Conservation (phyloP, 148 eudicot genomes). For the Polygonum maritimum region DNA sequence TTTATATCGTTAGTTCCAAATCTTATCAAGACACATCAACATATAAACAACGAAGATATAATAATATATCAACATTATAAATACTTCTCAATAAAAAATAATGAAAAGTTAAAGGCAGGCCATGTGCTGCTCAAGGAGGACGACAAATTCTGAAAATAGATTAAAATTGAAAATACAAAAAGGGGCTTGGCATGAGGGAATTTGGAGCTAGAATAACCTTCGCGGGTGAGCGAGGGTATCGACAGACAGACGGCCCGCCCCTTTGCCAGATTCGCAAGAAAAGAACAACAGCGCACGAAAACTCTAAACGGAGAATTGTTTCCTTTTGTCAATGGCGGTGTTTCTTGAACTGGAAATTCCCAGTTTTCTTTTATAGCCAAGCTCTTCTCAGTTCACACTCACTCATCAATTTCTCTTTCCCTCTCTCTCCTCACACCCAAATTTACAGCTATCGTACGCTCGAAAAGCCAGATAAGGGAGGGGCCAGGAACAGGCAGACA, state of each 20-base stretch:
- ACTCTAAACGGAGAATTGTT: neutral
- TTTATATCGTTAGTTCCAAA: too few relatives aligned
- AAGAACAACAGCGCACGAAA: neutral
- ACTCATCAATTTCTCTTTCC: neutral
- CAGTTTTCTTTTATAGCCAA: neutral
- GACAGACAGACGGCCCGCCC: neutral
- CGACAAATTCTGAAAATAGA: neutral
- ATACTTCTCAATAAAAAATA: too few relatives aligned
- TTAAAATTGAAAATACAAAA: neutral
- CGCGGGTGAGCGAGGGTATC: neutral
- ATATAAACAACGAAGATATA: too few relatives aligned
- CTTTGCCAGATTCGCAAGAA: neutral
- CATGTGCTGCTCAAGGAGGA: neutral
- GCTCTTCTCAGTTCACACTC: neutral
- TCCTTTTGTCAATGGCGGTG: neutral
- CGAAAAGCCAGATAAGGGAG: neutral
- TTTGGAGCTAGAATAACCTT: too few relatives aligned
- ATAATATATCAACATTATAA: too few relatives aligned
- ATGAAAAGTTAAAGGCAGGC: neutral
- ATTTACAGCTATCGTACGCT: constrained; percentile 1
- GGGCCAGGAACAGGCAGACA: neutral
- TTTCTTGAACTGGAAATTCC: neutral
- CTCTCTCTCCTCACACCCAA: neutral
- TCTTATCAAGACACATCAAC: too few relatives aligned
- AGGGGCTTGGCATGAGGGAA: neutral